Evolutionary conservation across 2,329 filamentous ascomycete species (phyloP), one percentile per base, ranked within the genome.

Genomic region (Geoglossum cookeanum): DNA sequence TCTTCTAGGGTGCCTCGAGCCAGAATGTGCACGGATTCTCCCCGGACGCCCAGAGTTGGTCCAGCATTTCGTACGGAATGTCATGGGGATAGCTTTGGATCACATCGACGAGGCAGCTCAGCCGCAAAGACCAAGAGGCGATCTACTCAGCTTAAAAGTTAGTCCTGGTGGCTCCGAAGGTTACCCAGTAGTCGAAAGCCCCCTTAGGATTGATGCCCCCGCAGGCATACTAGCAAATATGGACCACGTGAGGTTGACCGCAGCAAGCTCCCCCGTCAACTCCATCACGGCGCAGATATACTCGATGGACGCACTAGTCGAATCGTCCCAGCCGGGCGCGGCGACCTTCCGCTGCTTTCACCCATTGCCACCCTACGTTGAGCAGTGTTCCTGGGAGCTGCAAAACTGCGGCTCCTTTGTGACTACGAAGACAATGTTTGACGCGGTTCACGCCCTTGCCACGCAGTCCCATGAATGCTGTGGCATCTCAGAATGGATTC

Each of bases 331-430:
- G 3, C 45, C 4, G 7, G 45, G 45, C 29, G 22, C 29, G 3
- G 45, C 45, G 5, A 49, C 4, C 5, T 69, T 71, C 57, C 64
- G 64, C 55, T 74, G 70, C 54, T 62, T 72, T 3, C 70, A 72
- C 57, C 66, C 65, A 0, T 65, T 68, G 5, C 71, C 71, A 0
- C 22, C 63, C 0, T 73, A 68, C 56, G 61, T 68, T n/a, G 60
- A 63, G 29, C 52, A 66, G 0, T 72, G 67, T 30, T 68, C 67
- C 0, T 74, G 71, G 71, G 61, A 58, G 3, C 52, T 73, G 4
- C 60, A 65, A 15, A 59, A 68, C 47, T 73, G 68, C 55, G 71
- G 71, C 0, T 69, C 70, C 0, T 73, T 72, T 57, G 67, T 70
- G n/a, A 73, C 68, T 0, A 62, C 65, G 29, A 71, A 70, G 58